Conservation (phyloP, 148 eudicot species). For the Heliosperma pusillum region DNA sequence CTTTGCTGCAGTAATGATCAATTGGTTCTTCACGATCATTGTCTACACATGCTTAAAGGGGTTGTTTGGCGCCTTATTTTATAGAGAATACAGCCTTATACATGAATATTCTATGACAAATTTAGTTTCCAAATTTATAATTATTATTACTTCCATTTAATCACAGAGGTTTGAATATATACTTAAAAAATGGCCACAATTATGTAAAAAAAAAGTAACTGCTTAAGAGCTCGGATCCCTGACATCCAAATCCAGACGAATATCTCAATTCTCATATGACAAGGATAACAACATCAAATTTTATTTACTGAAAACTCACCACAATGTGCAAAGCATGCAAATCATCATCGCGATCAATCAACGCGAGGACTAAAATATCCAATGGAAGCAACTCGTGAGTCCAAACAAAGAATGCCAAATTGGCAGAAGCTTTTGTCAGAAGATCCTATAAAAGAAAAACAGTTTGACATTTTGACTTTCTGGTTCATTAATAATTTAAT, state of each 20-base stretch:
- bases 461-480: neutral
- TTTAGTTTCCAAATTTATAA: neutral
- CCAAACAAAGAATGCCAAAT: conserved; percentile 82
- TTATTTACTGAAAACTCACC: conserved; percentile 39
- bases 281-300: neutral
- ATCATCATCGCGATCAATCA: conserved; percentile 99
- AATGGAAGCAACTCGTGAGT: conserved; percentile 89
- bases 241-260: neutral
- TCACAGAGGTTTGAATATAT: neutral
- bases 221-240: neutral
- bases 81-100: too few species aligned
- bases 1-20: neutral
- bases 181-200: neutral
- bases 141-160: neutral
- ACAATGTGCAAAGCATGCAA: conserved; percentile 84
- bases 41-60: neutral
- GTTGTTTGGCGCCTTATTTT: neutral
- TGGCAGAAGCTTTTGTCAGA: conserved; percentile 69
- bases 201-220: neutral
- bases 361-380: conserved; percentile 88
- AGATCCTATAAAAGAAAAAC: conserved; percentile 59
- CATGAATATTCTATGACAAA: neutral
- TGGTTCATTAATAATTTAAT: conserved; percentile 9
- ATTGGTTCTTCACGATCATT: neutral
- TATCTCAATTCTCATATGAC: neutral